phyloP scores from a whole-genome alignment of 129 eudicot species.

The Centaurea solstitialis region DNA sequence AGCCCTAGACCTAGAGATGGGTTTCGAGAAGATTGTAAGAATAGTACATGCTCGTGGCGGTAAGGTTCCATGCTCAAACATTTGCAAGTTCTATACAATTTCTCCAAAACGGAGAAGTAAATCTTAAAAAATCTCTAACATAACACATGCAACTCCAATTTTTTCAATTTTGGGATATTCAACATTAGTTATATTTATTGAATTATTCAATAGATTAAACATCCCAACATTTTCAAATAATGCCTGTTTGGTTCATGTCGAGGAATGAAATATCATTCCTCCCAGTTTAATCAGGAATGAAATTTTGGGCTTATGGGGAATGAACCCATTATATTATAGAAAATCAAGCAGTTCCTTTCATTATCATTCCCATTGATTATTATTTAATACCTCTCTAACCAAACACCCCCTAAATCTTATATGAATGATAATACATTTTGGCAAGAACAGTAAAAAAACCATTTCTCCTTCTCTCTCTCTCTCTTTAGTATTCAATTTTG shows the following conservation, averaged over 20 bases:
- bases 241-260: too few relatives aligned
- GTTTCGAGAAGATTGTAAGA: conserved; percentile 89
- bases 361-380: too few relatives aligned
- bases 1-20: conserved; percentile 83
- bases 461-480: background rate
- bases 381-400: too few relatives aligned
- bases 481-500: background rate
- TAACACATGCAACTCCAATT: background rate
- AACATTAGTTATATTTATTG: too few relatives aligned
- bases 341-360: too few relatives aligned
- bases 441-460: conserved; percentile 1
- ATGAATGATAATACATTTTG: background rate
- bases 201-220: too few relatives aligned
- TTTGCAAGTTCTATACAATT: background rate
- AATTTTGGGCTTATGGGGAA: too few relatives aligned
- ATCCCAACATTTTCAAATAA: background rate
- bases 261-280: too few relatives aligned
- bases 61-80: conserved; percentile 23
- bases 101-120: background rate
- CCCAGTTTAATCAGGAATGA: too few relatives aligned
- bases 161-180: background rate
- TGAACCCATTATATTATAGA: too few relatives aligned
- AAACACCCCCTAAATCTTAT: background rate
- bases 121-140: background rate
- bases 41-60: conserved; percentile 97